phyloP scores from a whole-genome alignment of 306 rosid genomes.

The Quercus ilex region DNA sequence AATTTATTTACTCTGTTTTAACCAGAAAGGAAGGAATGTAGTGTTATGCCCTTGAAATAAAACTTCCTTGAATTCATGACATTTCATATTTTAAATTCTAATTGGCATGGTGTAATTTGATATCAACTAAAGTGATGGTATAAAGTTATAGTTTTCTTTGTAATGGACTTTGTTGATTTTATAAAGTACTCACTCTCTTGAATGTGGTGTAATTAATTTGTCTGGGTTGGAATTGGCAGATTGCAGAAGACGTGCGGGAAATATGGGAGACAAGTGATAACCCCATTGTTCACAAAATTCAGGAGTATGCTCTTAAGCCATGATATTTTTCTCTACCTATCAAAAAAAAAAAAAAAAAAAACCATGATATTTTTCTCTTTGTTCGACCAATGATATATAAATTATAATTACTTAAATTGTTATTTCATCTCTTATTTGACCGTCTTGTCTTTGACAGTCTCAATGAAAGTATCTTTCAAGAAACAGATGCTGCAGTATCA shows the following conservation, averaged over 20 bases:
- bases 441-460: slow-evolving; percentile 48
- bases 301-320: slow-evolving; percentile 51
- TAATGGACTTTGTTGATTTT: slow-evolving; percentile 2
- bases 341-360: no score
- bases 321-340: background rate
- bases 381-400: slow-evolving; percentile 8
- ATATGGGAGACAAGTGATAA: slow-evolving; percentile 73
- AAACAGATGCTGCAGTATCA: slow-evolving; percentile 84
- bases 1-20: background rate
- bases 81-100: background rate
- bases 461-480: slow-evolving; percentile 82
- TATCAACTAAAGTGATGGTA: background rate
- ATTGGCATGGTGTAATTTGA: background rate
- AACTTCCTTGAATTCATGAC: background rate
- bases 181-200: slow-evolving; percentile 9
- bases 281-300: slow-evolving; percentile 79
- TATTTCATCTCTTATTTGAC: background rate
- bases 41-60: background rate
- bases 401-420: background rate
- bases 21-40: background rate
- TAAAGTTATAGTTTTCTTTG: background rate
- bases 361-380: slow-evolving; percentile 3
- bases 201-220: slow-evolving; percentile 4
- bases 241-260: slow-evolving; percentile 78
- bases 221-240: slow-evolving; percentile 54